These are phyloP conservation scores for Neoboletus subvelutipes DNA, from an alignment of 768 basidiomycete genomes.

Conservation along the genomic window DNA sequence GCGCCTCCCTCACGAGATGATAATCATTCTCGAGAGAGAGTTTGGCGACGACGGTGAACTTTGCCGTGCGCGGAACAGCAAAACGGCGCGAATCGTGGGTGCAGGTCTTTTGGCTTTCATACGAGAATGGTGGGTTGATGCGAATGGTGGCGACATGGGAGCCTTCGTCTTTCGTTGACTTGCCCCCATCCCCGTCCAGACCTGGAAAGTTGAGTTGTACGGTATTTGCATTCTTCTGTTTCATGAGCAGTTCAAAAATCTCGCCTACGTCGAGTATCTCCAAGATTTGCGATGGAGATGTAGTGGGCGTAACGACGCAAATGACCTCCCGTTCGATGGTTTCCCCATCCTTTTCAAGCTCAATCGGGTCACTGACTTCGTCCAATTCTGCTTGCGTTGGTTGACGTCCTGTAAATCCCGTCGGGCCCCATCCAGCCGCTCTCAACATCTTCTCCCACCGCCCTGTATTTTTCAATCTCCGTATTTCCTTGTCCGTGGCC, in stretches of 20 bases:
- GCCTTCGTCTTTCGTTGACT: not conserved
- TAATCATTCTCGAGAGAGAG: constrained; percentile 38
- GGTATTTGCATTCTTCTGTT: not conserved
- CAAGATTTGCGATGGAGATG: not conserved
- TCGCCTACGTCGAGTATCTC: not conserved
- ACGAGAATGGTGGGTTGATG: constrained; percentile 16
- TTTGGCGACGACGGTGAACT: constrained; percentile 45
- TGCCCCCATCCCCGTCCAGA: not conserved
- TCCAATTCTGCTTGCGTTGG: constrained; percentile 2
- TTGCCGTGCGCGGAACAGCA: constrained; percentile 31
- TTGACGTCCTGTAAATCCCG: not conserved
- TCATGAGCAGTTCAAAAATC: not conserved
- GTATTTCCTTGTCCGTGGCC: constrained; percentile 25
- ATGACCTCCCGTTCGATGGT: constrained; percentile 20
- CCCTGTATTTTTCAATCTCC: constrained; percentile 23
- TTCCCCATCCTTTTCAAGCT: constrained; percentile 6
- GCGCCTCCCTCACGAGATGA: constrained; percentile 36
- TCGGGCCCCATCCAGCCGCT: constrained; percentile 10
- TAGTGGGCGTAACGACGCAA: constrained; percentile 1
- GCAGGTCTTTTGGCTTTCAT: constrained; percentile 11
- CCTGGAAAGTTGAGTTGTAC: not conserved
- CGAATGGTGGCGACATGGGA: constrained; percentile 1
- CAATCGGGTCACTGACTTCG: not conserved
- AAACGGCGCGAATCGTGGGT: not conserved
- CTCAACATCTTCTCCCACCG: constrained; percentile 22